Evolutionary conservation across 2,329 filamentous ascomycete genomes (phyloP).

Genomic region (Sarocladium oryzae): DNA sequence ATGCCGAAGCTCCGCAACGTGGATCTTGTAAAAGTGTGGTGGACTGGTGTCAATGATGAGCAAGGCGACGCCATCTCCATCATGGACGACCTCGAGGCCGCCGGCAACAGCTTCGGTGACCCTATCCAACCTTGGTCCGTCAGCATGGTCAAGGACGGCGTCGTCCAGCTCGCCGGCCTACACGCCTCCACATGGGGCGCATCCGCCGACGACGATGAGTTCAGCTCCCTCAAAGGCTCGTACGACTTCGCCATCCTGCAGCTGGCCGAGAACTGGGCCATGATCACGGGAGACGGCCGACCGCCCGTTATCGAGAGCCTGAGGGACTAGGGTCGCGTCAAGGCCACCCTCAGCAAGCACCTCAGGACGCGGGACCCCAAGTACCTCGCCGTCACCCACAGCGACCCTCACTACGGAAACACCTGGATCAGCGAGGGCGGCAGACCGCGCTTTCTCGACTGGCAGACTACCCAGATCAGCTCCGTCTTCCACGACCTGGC

Average conservation of each 20-base stretch:
- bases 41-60: slow-evolving; percentile 25
- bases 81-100: slow-evolving; percentile 20
- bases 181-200: slow-evolving; percentile 8
- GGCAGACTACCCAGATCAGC: slow-evolving; percentile 28
- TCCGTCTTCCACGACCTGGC: slow-evolving; percentile 30
- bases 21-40: slow-evolving; percentile 29
- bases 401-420: slow-evolving; percentile 22
- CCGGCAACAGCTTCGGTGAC: slow-evolving; percentile 1
- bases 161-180: slow-evolving; percentile 8
- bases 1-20: slow-evolving; percentile 24
- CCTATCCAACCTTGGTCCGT: slow-evolving; percentile 5
- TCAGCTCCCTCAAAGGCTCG: slow-evolving; percentile 1
- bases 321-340: slow-evolving; percentile 21
- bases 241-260: slow-evolving; percentile 9
- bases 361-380: slow-evolving; percentile 23
- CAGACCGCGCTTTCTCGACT: slow-evolving; percentile 28
- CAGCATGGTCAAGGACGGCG: background rate
- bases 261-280: slow-evolving; percentile 6
- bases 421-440: slow-evolving; percentile 16
- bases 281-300: slow-evolving; percentile 1
- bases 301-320: slow-evolving; percentile 17
- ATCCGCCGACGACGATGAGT: background rate
- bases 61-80: slow-evolving; percentile 33
- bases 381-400: slow-evolving; percentile 27
- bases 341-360: slow-evolving; percentile 24